A percentile compares a stretch with the other conserved stretches of the same genome.
Conservation (phyloP, 164 flowering plant species). For the Brasenia schreberi region DNA sequence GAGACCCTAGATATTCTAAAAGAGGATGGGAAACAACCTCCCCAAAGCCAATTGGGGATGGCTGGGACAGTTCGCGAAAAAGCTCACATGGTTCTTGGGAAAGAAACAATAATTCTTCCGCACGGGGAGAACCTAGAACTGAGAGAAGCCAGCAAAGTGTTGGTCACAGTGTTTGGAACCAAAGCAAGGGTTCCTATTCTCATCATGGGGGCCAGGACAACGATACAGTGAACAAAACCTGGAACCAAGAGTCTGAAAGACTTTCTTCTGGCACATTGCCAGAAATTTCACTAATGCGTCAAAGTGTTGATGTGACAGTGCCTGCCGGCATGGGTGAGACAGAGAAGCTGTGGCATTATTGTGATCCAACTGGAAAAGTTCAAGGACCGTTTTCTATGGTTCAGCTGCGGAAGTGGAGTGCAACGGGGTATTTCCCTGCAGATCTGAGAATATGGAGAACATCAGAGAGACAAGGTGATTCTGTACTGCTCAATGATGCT, state of each 20-base stretch:
- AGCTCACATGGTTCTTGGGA: slow-evolving; percentile 15
- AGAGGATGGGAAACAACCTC: slow-evolving; percentile 46
- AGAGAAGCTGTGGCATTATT: slow-evolving; percentile 81
- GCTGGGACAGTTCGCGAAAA: slow-evolving; percentile 32
- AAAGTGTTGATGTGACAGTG: not conserved
- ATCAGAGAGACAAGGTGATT: slow-evolving; percentile 43
- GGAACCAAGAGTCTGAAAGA: not conserved
- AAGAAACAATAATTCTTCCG: not conserved
- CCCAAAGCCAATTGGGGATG: slow-evolving; percentile 32
- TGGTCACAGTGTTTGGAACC: not conserved
- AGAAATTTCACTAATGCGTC: not conserved
- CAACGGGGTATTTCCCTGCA: slow-evolving; percentile 72
- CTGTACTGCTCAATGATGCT: slow-evolving; percentile 56
- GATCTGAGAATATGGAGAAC: slow-evolving; percentile 63
- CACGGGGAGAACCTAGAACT: not conserved
- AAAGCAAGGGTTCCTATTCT: not conserved
- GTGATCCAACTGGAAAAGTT: slow-evolving; percentile 75
- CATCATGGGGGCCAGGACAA: not conserved
- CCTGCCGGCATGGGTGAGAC: slow-evolving; percentile 18
- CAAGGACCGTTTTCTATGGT: slow-evolving; percentile 93
- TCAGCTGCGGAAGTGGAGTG: slow-evolving; percentile 91
- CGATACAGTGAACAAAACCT: not conserved
- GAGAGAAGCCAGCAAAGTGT: not conserved
- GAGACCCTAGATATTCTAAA: slow-evolving; percentile 35
- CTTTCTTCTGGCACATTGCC: not conserved